Conservation (phyloP, 805 yeast species). For the Candida caryicola region DNA sequence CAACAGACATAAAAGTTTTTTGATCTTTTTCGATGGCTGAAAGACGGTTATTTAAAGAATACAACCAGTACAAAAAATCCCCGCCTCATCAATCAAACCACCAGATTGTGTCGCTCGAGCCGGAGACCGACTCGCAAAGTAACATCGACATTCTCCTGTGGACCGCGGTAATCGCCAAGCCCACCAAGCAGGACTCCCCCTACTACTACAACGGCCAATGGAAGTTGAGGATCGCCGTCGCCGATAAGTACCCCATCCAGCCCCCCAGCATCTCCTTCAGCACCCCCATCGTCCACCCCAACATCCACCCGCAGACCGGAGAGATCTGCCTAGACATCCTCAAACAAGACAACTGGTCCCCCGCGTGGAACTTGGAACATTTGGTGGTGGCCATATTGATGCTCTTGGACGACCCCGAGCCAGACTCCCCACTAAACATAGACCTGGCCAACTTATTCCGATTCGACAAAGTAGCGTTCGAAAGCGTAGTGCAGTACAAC, state of each 20-base stretch:
- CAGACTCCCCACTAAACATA: conserved; percentile 67
- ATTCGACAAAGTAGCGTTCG: conserved; percentile 38
- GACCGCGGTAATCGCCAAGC: conserved; percentile 52
- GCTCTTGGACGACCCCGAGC: conserved; percentile 63
- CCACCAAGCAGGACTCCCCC: conserved; percentile 41
- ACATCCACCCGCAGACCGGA: conserved; percentile 47
- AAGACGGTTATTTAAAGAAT: conserved; percentile 39
- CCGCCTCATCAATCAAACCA: conserved; percentile 29
- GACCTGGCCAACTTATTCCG: conserved; percentile 64
- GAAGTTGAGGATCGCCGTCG: conserved; percentile 45
- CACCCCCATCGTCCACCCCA: conserved; percentile 43
- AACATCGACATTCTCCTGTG: conserved; percentile 45
- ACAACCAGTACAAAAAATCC: conserved; percentile 27
- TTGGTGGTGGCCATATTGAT: conserved; percentile 56
- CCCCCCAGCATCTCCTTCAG: conserved; percentile 58
- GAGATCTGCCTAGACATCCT: conserved; percentile 71
- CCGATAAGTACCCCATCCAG: conserved; percentile 49
- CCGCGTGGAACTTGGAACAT: conserved; percentile 65
- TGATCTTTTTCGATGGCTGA: conserved; percentile 31
- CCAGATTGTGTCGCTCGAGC: conserved; percentile 43
- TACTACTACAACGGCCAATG: conserved; percentile 52
- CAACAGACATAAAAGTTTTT: too few relatives aligned
- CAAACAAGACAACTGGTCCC: conserved; percentile 60
- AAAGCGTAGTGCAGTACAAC: conserved; percentile 38
- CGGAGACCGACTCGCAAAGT: conserved; percentile 33